phyloP scores from a whole-genome alignment of 805 yeast species.

The Myxozyma monticola region DNA sequence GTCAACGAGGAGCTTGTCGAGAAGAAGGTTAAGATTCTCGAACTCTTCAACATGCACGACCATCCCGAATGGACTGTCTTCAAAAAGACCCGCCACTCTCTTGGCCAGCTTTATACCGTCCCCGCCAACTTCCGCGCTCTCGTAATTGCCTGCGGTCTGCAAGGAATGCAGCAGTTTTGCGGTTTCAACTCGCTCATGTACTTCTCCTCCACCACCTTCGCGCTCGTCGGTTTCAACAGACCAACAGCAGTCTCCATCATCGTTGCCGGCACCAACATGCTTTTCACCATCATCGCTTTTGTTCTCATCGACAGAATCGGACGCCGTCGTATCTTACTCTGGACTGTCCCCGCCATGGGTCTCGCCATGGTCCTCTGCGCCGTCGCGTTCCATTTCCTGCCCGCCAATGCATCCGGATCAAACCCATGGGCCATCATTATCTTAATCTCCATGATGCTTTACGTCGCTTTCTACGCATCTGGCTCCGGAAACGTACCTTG shows the following conservation, averaged over 20 bases:
- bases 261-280: slow-evolving; percentile 91
- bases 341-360: slow-evolving; percentile 85
- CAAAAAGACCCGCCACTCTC: slow-evolving; percentile 33
- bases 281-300: slow-evolving; percentile 82
- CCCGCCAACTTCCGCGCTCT: slow-evolving; percentile 81
- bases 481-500: slow-evolving; percentile 98
- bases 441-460: slow-evolving; percentile 79
- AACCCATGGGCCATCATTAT: slow-evolving; percentile 78
- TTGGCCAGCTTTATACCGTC: slow-evolving; percentile 38
- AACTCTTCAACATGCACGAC: slow-evolving; percentile 45
- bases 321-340: slow-evolving; percentile 74
- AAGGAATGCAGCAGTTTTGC: slow-evolving; percentile 94
- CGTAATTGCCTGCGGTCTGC: slow-evolving; percentile 86
- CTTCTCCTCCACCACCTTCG: slow-evolving; percentile 88
- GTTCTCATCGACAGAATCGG: slow-evolving; percentile 85
- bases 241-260: slow-evolving; percentile 92
- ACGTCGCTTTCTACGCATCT: slow-evolving; percentile 85
- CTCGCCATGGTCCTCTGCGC: slow-evolving; percentile 76
- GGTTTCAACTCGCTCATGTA: slow-evolving; percentile 97
- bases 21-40: slow-evolving; percentile 56
- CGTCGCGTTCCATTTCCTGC: slow-evolving; percentile 87
- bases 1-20: slow-evolving; percentile 67
- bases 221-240: slow-evolving; percentile 82
- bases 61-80: slow-evolving; percentile 23
- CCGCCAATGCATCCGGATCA: slow-evolving; percentile 48